These are phyloP conservation scores for Pseudocercospora fuligena DNA, from an alignment of 2,329 filamentous ascomycete species.

Conservation along the genomic window DNA sequence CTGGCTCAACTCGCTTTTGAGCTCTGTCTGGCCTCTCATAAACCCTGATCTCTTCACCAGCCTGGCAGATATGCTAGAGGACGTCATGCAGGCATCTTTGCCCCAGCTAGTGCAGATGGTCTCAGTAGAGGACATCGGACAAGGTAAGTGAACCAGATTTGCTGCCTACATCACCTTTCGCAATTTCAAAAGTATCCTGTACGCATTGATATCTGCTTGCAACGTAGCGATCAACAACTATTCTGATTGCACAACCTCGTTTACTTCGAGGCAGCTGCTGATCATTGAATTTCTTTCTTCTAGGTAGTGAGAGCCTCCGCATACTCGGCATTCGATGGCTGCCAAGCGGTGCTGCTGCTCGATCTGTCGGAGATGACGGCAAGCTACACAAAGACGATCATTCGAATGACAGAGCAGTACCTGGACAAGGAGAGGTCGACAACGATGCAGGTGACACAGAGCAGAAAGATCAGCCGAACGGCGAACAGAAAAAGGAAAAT, in stretches of 20 bases:
- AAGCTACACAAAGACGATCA: slow-evolving; percentile 54
- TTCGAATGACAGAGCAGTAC: slow-evolving; percentile 54
- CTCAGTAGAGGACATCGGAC: slow-evolving; percentile 74
- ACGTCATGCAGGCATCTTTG: slow-evolving; percentile 78
- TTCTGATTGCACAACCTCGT: background rate
- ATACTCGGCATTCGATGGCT: slow-evolving; percentile 75
- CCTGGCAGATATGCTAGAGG: slow-evolving; percentile 72
- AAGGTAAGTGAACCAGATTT: slow-evolving; percentile 41
- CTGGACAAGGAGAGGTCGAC: slow-evolving; percentile 49
- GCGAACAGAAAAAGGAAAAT: slow-evolving; percentile 41
- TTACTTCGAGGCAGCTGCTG: background rate
- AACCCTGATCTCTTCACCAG: slow-evolving; percentile 76
- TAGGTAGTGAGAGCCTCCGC: slow-evolving; percentile 69
- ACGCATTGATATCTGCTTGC: background rate
- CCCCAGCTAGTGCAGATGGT: slow-evolving; percentile 74
- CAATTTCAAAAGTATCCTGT: background rate
- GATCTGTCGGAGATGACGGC: slow-evolving; percentile 64
- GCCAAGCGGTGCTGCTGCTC: slow-evolving; percentile 70
- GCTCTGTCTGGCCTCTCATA: slow-evolving; percentile 73
- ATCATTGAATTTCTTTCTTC: background rate
- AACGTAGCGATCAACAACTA: background rate
- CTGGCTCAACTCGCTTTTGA: slow-evolving; percentile 73
- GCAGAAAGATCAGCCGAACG: slow-evolving; percentile 34
- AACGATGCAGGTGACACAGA: slow-evolving; percentile 41
- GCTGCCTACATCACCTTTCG: background rate